A percentile compares a stretch with the other conserved stretches of the same genome.
These are phyloP conservation scores for Colletotrichum simmondsii DNA, from an alignment of 2,329 filamentous ascomycete genomes.

Conservation along the genomic window DNA sequence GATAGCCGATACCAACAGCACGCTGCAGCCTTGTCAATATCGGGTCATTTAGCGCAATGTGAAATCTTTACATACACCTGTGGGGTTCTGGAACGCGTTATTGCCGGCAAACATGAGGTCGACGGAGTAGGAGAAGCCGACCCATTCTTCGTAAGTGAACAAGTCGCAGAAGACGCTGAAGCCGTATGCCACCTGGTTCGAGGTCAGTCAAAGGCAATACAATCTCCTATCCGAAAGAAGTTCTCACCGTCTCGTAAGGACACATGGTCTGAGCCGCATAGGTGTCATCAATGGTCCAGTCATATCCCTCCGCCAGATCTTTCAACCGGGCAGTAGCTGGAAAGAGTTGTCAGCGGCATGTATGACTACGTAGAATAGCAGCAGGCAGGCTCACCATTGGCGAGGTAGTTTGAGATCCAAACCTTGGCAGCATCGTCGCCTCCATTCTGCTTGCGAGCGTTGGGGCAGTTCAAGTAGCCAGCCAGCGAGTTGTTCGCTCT, in stretches of 20 bases:
- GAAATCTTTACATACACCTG: slow-evolving; percentile 57
- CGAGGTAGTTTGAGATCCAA: slow-evolving; percentile 75
- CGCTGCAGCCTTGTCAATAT: slow-evolving; percentile 52
- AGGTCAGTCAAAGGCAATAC: not conserved
- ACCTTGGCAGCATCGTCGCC: slow-evolving; percentile 63
- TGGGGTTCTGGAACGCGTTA: slow-evolving; percentile 71
- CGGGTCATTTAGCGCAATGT: slow-evolving; percentile 50
- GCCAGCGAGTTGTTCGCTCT: slow-evolving; percentile 78
- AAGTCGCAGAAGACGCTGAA: slow-evolving; percentile 80
- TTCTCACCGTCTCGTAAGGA: slow-evolving; percentile 74
- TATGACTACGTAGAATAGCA: slow-evolving; percentile 7
- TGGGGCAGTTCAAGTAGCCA: slow-evolving; percentile 74
- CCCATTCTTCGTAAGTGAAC: slow-evolving; percentile 81
- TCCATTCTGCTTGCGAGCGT: slow-evolving; percentile 61
- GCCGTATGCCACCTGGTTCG: slow-evolving; percentile 70
- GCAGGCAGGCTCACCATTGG: slow-evolving; percentile 56
- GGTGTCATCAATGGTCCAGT: slow-evolving; percentile 72
- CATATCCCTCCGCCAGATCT: slow-evolving; percentile 63
- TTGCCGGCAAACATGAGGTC: slow-evolving; percentile 74
- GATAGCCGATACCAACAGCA: slow-evolving; percentile 79
- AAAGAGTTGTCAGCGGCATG: not conserved
- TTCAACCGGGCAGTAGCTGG: slow-evolving; percentile 69
- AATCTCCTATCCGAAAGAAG: not conserved
- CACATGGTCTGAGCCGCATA: slow-evolving; percentile 79
- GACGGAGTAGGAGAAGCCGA: slow-evolving; percentile 76